These are phyloP conservation scores for Coniochaeta prunicola DNA, from an alignment of 2,329 filamentous ascomycete genomes.

Conservation along the genomic window DNA sequence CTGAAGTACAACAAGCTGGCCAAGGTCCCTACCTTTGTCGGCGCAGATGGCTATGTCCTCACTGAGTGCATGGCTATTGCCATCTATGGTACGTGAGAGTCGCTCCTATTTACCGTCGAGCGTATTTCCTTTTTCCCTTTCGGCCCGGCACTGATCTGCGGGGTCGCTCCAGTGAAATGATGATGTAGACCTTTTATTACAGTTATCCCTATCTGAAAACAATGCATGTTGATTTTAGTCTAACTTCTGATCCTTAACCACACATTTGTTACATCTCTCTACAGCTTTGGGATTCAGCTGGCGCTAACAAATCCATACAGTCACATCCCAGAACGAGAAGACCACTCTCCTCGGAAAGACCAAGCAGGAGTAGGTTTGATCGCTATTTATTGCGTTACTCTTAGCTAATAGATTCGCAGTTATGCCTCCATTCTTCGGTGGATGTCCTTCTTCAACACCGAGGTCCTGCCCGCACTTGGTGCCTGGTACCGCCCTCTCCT, in stretches of 20 bases:
- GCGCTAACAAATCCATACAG: constrained; percentile 39
- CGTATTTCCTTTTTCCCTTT: not conserved
- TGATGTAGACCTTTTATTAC: constrained; percentile 71
- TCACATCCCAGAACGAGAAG: constrained; percentile 99
- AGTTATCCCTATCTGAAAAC: constrained; percentile 99
- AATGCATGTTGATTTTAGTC: constrained; percentile 73
- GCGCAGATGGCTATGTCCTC: constrained; percentile 83
- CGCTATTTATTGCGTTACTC: not conserved
- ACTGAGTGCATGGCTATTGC: constrained; percentile 90
- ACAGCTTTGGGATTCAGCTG: constrained; percentile 8
- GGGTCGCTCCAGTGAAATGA: constrained; percentile 35
- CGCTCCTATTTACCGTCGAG: constrained; percentile 6
- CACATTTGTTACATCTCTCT: constrained; percentile 16
- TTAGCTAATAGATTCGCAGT: constrained; percentile 29
- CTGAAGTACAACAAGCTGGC: constrained; percentile 77
- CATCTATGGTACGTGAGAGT: constrained; percentile 78
- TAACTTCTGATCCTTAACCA: constrained; percentile 65
- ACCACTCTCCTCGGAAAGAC: constrained; percentile 98
- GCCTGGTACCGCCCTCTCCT: constrained; percentile 82
- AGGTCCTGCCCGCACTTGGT: constrained; percentile 68
- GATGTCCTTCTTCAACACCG: constrained; percentile 94
- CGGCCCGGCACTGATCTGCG: constrained; percentile 2
- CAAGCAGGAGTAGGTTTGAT: constrained; percentile 92
- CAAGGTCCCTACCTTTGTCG: constrained; percentile 90
- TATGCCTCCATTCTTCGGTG: constrained; percentile 97